phyloP scores from a whole-genome alignment of 768 basidiomycete species.

The Dacryopinax spathularia region DNA sequence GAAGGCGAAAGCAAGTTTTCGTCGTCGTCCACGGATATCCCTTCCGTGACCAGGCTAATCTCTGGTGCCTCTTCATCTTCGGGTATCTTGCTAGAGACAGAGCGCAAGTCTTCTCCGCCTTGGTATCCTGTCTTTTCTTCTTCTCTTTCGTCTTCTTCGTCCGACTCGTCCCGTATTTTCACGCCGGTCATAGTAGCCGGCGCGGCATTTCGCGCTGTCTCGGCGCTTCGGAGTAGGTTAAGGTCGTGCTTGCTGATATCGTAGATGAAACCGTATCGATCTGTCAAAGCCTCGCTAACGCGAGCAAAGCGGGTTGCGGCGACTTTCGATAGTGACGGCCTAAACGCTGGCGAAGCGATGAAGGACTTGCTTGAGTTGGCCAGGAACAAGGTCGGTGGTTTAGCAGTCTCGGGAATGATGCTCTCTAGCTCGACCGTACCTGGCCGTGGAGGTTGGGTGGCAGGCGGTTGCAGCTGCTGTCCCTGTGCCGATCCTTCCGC shows the following conservation, averaged over 20 bases:
- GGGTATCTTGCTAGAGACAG: background rate
- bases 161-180: slow-evolving; percentile 59
- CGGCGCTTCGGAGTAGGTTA: slow-evolving; percentile 56
- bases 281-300: slow-evolving; percentile 36
- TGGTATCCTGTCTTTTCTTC: slow-evolving; percentile 6
- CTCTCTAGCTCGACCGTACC: slow-evolving; percentile 36
- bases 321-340: slow-evolving; percentile 53
- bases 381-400: slow-evolving; percentile 74
- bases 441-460: slow-evolving; percentile 16
- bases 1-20: background rate
- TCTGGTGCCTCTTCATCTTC: background rate
- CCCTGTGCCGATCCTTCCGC: background rate
- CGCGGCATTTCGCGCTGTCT: slow-evolving; percentile 56
- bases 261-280: slow-evolving; percentile 84
- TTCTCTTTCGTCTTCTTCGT: slow-evolving; percentile 45
- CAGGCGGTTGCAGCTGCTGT: slow-evolving; percentile 5
- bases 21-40: background rate
- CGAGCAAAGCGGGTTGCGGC: slow-evolving; percentile 8
- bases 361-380: slow-evolving; percentile 60
- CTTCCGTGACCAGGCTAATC: background rate
- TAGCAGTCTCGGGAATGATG: slow-evolving; percentile 64
- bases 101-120: slow-evolving; percentile 8
- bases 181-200: slow-evolving; percentile 78
- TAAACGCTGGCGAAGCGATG: slow-evolving; percentile 52
- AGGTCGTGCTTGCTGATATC: slow-evolving; percentile 72